Base-by-base conservation (phyloP, 768 basidiomycete species). In the Tricholoma matsutake region DNA sequence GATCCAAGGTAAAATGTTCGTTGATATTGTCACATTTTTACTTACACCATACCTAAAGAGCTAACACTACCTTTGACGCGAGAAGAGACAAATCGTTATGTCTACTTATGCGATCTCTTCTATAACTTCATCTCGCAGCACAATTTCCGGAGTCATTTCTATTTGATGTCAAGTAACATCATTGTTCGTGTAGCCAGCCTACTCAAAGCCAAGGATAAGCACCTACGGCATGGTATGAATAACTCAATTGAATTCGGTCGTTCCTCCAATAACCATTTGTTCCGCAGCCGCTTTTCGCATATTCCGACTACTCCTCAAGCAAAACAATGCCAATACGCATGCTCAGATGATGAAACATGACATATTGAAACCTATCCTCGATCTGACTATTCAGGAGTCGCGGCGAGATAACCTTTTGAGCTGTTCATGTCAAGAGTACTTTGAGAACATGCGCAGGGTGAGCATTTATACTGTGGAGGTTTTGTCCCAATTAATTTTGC, bases 381-480 rank as follows among this genome's bases (percentile, higher is more conserved):
- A 93, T 62, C 77, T 97, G 61, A 89, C 93, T n/a, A 69, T 89
- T 29, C 83, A 85, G 62, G 96, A 97, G 74, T 89, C 91, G 34
- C 78, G 82, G 57, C 82, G 92, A 60, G 97, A 99, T 73, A 99
- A 96, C 75, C 81, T 99, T 62, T 78, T 99, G 58, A 92, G 89
- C 67, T 95, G 94, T 67, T 93, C 95, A 39, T 98, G 94, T 79
- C 89, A 97, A 72, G 97, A 98, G 72, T 91, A 92, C 64, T 95
- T 98, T 68, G 97, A 99, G 67, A 83, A 85, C 65, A 91, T 98
- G 73, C 87, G 94, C 58, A 83, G 86, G 77, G 95, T 96, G 63
- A 63, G 18, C n/a, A 9, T 39, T 58, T 31, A 7, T 35, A 22
- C 14, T 55, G 52, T 54, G 6, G 25, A 11, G 8, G n/a, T 52